phyloP scores from a whole-genome alignment of 2,329 filamentous ascomycete genomes.

The Epichloe scottii region DNA sequence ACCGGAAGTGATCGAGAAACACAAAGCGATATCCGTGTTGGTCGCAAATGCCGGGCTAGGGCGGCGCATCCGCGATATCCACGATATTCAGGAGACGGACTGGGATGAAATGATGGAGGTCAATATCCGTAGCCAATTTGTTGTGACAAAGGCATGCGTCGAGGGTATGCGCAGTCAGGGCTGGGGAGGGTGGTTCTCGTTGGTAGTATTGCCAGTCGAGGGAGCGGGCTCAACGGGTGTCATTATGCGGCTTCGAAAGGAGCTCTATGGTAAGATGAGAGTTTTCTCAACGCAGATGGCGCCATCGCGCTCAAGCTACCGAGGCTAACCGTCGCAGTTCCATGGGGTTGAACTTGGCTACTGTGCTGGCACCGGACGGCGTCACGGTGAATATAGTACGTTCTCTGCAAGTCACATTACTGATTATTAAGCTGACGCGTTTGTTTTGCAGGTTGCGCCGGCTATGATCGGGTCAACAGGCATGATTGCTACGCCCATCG shows the following conservation, averaged over 20 bases:
- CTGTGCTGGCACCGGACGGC: conserved; percentile 4
- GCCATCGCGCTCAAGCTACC: not conserved
- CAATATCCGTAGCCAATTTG: conserved; percentile 5
- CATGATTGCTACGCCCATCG: conserved; percentile 6
- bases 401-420: not conserved
- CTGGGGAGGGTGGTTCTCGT: conserved; percentile 6
- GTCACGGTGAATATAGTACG: conserved; percentile 6
- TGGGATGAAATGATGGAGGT: conserved; percentile 8
- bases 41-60: conserved; percentile 6
- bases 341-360: conserved; percentile 6
- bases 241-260: conserved; percentile 8
- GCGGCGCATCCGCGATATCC: conserved; percentile 4
- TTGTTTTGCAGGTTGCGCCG: conserved; percentile 3
- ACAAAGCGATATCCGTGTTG: conserved; percentile 3
- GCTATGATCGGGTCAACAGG: conserved; percentile 8
- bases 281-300: not conserved
- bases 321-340: conserved; percentile 1
- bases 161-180: conserved; percentile 5
- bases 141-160: conserved; percentile 5
- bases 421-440: not conserved
- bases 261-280: conserved; percentile 3
- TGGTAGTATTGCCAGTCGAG: conserved; percentile 6
- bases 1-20: not conserved
- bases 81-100: conserved; percentile 1
- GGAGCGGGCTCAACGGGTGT: conserved; percentile 5